Percentiles rank a stretch among this genome's conserved stretches.
Conservation (phyloP, 805 yeast genomes). For the Tetrapisispora arboricola region DNA sequence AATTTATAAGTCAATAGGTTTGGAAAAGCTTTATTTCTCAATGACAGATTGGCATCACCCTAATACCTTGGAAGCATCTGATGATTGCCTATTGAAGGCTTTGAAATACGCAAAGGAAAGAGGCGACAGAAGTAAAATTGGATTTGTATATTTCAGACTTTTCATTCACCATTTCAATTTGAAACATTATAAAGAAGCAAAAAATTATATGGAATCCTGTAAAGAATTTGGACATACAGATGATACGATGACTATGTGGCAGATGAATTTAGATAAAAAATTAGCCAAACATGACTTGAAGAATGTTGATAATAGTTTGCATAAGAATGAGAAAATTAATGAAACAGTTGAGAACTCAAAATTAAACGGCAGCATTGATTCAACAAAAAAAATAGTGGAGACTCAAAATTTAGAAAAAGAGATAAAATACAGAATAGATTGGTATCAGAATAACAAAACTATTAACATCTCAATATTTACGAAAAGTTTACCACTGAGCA, state of each 20-base stretch:
- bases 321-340: not conserved
- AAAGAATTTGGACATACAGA: constrained; percentile 36
- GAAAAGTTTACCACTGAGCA: constrained; percentile 42
- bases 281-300: constrained; percentile 7
- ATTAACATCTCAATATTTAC: constrained; percentile 66
- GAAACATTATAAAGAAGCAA: constrained; percentile 35
- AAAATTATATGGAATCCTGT: constrained; percentile 35
- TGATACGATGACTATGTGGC: constrained; percentile 40
- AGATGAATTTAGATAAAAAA: constrained; percentile 13
- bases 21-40: constrained; percentile 34
- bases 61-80: constrained; percentile 34
- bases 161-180: constrained; percentile 39
- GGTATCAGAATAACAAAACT: constrained; percentile 54
- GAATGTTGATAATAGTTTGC: too few relatives aligned
- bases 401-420: not conserved
- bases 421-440: constrained; percentile 40
- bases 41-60: constrained; percentile 35
- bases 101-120: constrained; percentile 35
- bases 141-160: constrained; percentile 38
- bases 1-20: constrained; percentile 39
- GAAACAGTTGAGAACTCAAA: not conserved
- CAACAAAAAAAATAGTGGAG: not conserved
- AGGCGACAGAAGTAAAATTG: constrained; percentile 39
- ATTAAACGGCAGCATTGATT: too few relatives aligned
- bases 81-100: constrained; percentile 29